Evolutionary conservation across 2,329 filamentous ascomycete species (phyloP).

Genomic region (Fusarium proliferatum): DNA sequence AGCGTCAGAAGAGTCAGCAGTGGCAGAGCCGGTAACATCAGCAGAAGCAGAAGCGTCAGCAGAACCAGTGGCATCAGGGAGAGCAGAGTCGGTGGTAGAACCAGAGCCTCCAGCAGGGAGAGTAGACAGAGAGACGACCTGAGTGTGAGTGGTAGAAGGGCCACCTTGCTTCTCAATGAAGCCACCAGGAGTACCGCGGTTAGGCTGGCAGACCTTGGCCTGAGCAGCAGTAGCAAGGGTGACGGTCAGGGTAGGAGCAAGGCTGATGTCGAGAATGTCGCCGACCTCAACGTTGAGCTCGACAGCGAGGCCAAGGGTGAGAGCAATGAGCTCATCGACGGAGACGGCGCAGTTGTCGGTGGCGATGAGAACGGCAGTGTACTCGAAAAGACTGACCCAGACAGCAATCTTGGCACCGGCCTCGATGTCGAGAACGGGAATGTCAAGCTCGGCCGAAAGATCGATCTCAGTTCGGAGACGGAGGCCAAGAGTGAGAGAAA

Average conservation of each 20-base stretch:
- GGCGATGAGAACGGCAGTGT: constrained; percentile 56
- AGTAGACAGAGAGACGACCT: constrained; percentile 6
- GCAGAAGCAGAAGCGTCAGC: neutral
- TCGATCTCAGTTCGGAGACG: constrained; percentile 62
- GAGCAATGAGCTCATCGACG: constrained; percentile 35
- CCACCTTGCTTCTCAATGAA: constrained; percentile 9
- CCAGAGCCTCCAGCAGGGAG: constrained; percentile 1
- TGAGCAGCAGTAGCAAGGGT: constrained; percentile 46
- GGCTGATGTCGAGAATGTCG: constrained; percentile 51
- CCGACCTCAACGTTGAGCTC: constrained; percentile 41
- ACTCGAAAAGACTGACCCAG: constrained; percentile 66
- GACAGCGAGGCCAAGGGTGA: constrained; percentile 41
- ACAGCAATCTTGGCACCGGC: constrained; percentile 58
- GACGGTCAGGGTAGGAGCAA: constrained; percentile 56
- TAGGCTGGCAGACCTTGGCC: constrained; percentile 28
- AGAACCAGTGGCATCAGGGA: neutral
- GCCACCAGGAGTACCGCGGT: constrained; percentile 29
- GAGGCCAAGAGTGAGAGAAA: constrained; percentile 60
- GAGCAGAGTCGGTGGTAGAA: neutral
- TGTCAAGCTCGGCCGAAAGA: constrained; percentile 48
- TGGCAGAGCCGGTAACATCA: neutral
- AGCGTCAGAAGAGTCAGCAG: neutral
- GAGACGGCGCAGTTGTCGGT: constrained; percentile 52
- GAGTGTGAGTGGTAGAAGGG: neutral
- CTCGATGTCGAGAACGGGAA: constrained; percentile 46